Base-by-base conservation (phyloP, 108 stramenopile genomes). In the Fragilariopsis cylindrus region DNA sequence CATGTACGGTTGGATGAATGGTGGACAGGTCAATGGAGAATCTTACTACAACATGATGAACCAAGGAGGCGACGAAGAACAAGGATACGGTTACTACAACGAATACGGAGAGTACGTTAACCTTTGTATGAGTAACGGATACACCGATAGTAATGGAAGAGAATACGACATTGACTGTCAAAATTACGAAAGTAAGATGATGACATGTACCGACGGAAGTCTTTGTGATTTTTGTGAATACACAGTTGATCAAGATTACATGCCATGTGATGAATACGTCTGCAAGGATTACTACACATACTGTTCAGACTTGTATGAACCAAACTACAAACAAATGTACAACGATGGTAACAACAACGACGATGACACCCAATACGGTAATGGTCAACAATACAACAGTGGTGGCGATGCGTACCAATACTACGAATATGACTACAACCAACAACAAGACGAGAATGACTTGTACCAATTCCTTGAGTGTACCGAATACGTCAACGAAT, bases 281-380 rank as follows among this genome's bases (percentile, higher is more conserved):
- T 80, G 79, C 60, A 69, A 54, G 43, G 73, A 74, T 55, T 74
- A 80, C 70, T 71, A 80, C 74, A 71, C 48, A 3, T 74, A 70
- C 69, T 75, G 73, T 70, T 70, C 73, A n/a, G 79, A 74, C 46
- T 64, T 71, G 69, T 64, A 74, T 62, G 73, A 71, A 8, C 55
- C 55, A 21, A 6, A 57, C 3, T 71, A 58, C 56, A 58, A 71
- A 39, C 7, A 40, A 7, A 58, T 58, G 70, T 57, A 71, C 55
- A 46, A 40, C 16, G 5, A 57, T 4, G 40, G 44, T 5, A 7
- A 19, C 7, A 15, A 71, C 16, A 45, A 71, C 56, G 30, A 43
- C 70, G 41, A 71, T 44, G 4, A 70, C 3, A 13, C 52, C 15
- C 52, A 70, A 49, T 39, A 78, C 12, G 47, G 39, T 58, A 76